Base-by-base conservation (phyloP, 2,329 filamentous ascomycete genomes). In the Chalaropsis ovoidea region DNA sequence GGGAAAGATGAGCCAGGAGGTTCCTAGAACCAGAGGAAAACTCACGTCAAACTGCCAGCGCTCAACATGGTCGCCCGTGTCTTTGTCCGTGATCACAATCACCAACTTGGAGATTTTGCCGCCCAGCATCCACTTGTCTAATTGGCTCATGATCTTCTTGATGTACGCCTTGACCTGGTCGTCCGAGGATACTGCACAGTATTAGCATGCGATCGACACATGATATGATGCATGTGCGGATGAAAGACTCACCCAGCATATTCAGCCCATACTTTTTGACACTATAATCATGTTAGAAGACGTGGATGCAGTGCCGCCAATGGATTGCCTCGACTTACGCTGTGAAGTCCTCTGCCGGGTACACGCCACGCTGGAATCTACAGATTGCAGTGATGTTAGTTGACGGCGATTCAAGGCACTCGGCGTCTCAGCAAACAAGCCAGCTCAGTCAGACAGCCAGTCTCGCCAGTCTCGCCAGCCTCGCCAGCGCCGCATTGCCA, bases 211-310 rank as follows among this genome's bases (percentile, higher is more conserved):
- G 27, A 31, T n/a, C n/a, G 6, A 7, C 60, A 8, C 63, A n/a
- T 17, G 19, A 22, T 19, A 49, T 47, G 13, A 22, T 5, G 13
- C 0, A 6, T 17, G 35, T 11, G 42, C 1, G 35, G 35, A 2
- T 1, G 8, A 17, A n/a, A 39, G 68, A 61, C 78, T 69, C 76
- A 88, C 85, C 84, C 72, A 96, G 88, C 91, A 96, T 96, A 72
- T 96, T 97, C 72, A 99, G 84, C 72, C 94, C 94, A 87, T 99
- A 99, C 79, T 99, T 99, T 79, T 99, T 99, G 73, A 99, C 92
- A 49, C 74, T 77, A 66, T 35, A 10, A 43, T 56, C 1, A 13
- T 45, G 13, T 64, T 45, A 64, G 49, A 17, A 62, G 13, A 52
- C 17, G 17, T 43, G 35, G 61, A 52, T 2, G 7, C 15, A 63